Evolutionary conservation across 2,329 filamentous ascomycete genomes (phyloP).

Genomic region (Beauveria sp.): DNA sequence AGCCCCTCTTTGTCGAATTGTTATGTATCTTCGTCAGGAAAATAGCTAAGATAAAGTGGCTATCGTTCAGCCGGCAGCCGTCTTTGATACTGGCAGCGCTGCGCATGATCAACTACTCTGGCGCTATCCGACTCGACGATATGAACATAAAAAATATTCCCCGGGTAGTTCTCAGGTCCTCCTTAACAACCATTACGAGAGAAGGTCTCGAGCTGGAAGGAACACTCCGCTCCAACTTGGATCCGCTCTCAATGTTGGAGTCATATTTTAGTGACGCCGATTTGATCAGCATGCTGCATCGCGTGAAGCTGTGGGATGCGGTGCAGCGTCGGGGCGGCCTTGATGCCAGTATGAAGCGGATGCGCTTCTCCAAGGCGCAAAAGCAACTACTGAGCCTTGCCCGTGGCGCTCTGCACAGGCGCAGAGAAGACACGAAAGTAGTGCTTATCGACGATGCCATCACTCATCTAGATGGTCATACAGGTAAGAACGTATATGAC

Average conservation of each 20-base stretch:
- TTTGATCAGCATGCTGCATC: constrained; percentile 8
- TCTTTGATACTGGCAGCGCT: not conserved
- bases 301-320: constrained; percentile 11
- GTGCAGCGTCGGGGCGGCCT: constrained; percentile 8
- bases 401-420: constrained; percentile 17
- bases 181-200: constrained; percentile 21
- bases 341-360: not conserved
- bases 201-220: constrained; percentile 14
- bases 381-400: constrained; percentile 13
- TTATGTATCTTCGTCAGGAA: not conserved
- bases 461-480: constrained; percentile 29
- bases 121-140: constrained; percentile 12
- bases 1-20: not conserved
- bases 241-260: not conserved
- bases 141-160: not conserved
- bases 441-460: not conserved
- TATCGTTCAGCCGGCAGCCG: not conserved
- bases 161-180: constrained; percentile 16
- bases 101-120: not conserved
- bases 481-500: not conserved
- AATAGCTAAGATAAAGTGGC: not conserved
- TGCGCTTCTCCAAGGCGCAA: constrained; percentile 12
- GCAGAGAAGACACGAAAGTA: not conserved
- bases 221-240: constrained; percentile 7
- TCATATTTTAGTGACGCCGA: not conserved